Evolutionary conservation across 495 filamentous ascomycete species (phyloP).

Genomic region (Apiosordaria backusii): DNA sequence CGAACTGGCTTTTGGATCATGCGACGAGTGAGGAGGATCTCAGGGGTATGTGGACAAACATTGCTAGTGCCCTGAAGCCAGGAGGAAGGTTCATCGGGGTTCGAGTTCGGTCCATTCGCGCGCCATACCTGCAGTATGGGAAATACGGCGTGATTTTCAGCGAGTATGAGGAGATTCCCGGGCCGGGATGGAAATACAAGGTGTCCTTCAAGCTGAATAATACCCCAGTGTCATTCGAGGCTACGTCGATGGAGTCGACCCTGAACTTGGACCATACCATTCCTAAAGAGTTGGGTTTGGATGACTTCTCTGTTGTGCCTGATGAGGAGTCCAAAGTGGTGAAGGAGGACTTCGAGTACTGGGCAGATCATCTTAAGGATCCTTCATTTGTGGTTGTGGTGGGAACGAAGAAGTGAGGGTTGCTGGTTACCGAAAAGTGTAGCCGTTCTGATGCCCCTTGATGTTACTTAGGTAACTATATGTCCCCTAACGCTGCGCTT

Average conservation of each 20-base stretch:
- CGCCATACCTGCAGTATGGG: slow-evolving; percentile 8
- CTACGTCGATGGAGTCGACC: slow-evolving; percentile 3
- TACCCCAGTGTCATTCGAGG: slow-evolving; percentile 22
- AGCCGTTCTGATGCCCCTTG: too few relatives aligned
- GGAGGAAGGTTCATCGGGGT: slow-evolving; percentile 30
- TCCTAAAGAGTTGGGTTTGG: slow-evolving; percentile 17
- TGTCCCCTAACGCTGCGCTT: too few relatives aligned
- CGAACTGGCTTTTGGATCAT: slow-evolving; percentile 32
- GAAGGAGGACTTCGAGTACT: slow-evolving; percentile 24
- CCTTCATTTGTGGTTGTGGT: slow-evolving; percentile 21
- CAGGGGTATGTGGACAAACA: slow-evolving; percentile 32
- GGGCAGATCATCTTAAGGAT: slow-evolving; percentile 26
- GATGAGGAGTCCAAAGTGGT: slow-evolving; percentile 21
- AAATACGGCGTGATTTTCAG: slow-evolving; percentile 25
- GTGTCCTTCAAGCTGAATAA: slow-evolving; percentile 1
- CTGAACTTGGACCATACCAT: slow-evolving; percentile 21
- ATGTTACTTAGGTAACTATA: too few relatives aligned
- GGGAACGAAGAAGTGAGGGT: neutral
- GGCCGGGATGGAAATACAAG: slow-evolving; percentile 20
- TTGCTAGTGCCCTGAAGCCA: slow-evolving; percentile 24
- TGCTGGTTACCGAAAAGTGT: too few relatives aligned
- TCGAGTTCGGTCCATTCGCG: slow-evolving; percentile 12
- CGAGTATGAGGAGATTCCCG: slow-evolving; percentile 20
- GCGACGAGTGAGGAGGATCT: slow-evolving; percentile 23
- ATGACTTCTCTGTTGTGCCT: slow-evolving; percentile 19